phyloP scores from a whole-genome alignment of 495 filamentous ascomycete genomes.

The Penicillium canariense region DNA sequence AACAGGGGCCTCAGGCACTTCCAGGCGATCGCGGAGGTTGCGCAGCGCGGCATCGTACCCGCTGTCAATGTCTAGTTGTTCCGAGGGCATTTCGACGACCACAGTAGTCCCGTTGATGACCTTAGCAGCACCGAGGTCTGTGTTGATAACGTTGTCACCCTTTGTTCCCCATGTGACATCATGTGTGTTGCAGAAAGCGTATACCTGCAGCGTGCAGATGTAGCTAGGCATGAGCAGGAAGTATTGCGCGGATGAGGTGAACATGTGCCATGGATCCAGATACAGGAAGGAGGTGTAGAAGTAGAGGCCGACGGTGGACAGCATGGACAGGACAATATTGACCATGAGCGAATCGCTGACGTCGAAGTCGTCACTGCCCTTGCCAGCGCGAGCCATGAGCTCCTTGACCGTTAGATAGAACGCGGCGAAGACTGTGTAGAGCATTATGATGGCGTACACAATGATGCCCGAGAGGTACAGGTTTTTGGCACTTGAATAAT shows the following conservation, averaged over 20 bases:
- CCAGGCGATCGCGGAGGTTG: conserved; percentile 89
- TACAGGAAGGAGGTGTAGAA: conserved; percentile 96
- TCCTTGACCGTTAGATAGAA: conserved; percentile 84
- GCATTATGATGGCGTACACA: conserved; percentile 89
- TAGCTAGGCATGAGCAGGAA: conserved; percentile 88
- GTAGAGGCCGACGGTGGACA: conserved; percentile 89
- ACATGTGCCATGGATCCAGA: conserved; percentile 99
- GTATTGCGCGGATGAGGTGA: conserved; percentile 91
- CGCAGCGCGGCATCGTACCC: conserved; percentile 97
- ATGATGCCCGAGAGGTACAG: conserved; percentile 88
- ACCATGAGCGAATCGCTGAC: conserved; percentile 88
- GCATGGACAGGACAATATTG: conserved; percentile 87
- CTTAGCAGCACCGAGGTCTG: conserved; percentile 82
- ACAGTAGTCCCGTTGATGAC: conserved; percentile 65
- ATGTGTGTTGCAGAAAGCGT: conserved; percentile 99
- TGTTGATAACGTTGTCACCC: conserved; percentile 91
- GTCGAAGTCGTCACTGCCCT: conserved; percentile 39
- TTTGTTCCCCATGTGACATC: conserved; percentile 99
- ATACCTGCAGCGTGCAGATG: conserved; percentile 96
- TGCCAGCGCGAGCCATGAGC: conserved; percentile 53
- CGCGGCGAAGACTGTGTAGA: conserved; percentile 85
- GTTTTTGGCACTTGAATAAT: conserved; percentile 62
- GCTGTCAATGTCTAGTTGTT: conserved; percentile 96
- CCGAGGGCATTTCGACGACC: conserved; percentile 89
- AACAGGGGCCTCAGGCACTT: conserved; percentile 60